Conservation (phyloP, 2,329 filamentous ascomycete genomes). For the Phaeophleospora eucalypticola region DNA sequence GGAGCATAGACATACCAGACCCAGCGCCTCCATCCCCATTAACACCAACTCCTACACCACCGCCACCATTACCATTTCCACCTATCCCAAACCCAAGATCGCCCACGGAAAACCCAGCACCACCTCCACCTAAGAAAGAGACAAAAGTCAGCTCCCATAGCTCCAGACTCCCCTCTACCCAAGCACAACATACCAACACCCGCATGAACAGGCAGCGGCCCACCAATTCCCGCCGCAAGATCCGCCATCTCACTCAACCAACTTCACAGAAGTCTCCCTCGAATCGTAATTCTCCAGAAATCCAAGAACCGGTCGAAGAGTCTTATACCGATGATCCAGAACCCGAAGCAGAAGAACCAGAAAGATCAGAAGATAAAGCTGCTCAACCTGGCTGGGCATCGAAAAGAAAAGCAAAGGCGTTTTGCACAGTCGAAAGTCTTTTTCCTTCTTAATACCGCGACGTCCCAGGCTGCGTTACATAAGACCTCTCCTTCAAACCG, state of each 20-base stretch:
- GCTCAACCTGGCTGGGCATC: background rate
- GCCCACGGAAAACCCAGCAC: background rate
- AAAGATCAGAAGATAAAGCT: background rate
- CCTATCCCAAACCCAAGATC: background rate
- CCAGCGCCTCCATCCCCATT: background rate
- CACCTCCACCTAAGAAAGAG: background rate
- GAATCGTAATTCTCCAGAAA: background rate
- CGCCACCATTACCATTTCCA: background rate
- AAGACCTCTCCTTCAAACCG: background rate
- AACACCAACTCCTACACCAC: conserved; percentile 1
- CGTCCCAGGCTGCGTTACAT: background rate
- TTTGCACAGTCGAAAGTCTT: no score
- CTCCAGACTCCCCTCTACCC: background rate
- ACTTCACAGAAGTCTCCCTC: no score
- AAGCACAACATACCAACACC: background rate
- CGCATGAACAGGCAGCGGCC: background rate
- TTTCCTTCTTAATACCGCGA: no score
- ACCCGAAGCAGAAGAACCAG: background rate
- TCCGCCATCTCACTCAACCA: background rate
- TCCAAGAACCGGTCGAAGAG: background rate
- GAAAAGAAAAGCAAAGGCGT: no score
- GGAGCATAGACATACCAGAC: no score
- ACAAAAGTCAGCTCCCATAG: background rate
- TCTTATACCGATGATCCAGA: background rate
- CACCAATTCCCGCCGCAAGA: background rate